These are phyloP conservation scores for Euryodendron excelsum DNA, from an alignment of 148 eudicot genomes.

Conservation along the genomic window DNA sequence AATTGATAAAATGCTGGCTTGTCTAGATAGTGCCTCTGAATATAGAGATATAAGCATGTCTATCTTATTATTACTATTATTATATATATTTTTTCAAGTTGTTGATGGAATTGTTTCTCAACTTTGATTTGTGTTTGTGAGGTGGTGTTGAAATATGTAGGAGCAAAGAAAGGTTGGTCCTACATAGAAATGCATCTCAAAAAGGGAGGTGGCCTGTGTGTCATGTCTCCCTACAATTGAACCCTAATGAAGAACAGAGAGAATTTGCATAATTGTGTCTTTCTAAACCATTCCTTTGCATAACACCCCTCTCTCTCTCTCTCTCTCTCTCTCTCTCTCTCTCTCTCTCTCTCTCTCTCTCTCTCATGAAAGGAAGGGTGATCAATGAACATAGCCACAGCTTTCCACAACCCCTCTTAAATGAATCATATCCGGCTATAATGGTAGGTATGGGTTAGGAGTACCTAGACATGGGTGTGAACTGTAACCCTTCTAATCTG, in stretches of 20 bases:
- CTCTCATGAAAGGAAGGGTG: constrained; percentile 3
- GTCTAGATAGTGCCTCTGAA: constrained; percentile 27
- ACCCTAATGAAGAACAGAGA: constrained; percentile 4
- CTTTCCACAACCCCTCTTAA: background rate
- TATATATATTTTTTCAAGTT: background rate
- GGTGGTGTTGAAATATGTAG: background rate
- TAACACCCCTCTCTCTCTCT: background rate
- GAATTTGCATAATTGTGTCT: constrained; percentile 24
- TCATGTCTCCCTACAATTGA: constrained; percentile 25
- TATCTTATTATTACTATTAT: background rate
- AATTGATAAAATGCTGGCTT: constrained; percentile 13
- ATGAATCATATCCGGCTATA: constrained; percentile 14
- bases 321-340: background rate
- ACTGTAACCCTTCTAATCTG: background rate
- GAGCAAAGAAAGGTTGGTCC: constrained; percentile 10
- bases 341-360: background rate
- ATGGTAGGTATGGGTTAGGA: constrained; percentile 22
- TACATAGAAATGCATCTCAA: constrained; percentile 7
- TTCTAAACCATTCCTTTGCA: constrained; percentile 19
- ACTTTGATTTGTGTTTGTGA: background rate
- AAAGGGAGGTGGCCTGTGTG: constrained; percentile 22
- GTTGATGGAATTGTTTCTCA: background rate
- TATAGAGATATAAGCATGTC: constrained; percentile 9
- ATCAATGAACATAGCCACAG: constrained; percentile 1
- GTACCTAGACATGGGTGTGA: constrained; percentile 14